These are phyloP conservation scores for Ophiostoma triangulosporum DNA, from an alignment of 2,329 filamentous ascomycete genomes.

Conservation along the genomic window DNA sequence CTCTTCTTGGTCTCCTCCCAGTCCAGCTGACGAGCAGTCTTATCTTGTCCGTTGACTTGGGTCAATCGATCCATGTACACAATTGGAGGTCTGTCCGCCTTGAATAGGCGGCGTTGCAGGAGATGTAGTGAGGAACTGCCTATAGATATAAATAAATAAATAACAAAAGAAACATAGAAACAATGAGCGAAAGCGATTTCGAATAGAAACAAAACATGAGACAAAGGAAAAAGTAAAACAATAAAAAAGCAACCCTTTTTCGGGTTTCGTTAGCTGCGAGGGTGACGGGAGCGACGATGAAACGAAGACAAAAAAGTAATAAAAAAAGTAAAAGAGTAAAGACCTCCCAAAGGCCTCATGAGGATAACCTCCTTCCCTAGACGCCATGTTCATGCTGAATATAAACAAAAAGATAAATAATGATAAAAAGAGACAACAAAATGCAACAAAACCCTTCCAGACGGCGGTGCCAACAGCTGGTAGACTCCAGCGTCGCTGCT, in stretches of 20 bases:
- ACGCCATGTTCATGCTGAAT: slow-evolving; percentile 4
- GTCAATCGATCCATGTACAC: background rate
- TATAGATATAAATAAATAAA: background rate
- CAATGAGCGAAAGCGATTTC: background rate
- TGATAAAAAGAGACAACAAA: background rate
- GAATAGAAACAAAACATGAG: background rate
- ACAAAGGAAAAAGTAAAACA: background rate
- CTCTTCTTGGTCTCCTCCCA: background rate
- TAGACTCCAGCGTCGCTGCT: background rate
- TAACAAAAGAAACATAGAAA: background rate
- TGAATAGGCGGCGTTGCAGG: background rate
- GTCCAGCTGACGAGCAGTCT: background rate
- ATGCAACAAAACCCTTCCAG: background rate
- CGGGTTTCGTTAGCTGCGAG: background rate
- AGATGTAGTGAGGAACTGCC: background rate
- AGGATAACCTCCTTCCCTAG: background rate
- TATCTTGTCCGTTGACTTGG: background rate
- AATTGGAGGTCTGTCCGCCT: background rate
- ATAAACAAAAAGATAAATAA: slow-evolving; percentile 1
- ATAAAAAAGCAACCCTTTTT: too few relatives aligned
- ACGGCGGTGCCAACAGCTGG: background rate
- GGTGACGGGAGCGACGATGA: background rate
- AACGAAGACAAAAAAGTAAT: background rate
- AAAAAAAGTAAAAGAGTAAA: background rate
- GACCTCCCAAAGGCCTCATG: background rate